Evolutionary conservation across 169 alveolate species (phyloP).

Genomic region (Plasmodium blacklocki): DNA sequence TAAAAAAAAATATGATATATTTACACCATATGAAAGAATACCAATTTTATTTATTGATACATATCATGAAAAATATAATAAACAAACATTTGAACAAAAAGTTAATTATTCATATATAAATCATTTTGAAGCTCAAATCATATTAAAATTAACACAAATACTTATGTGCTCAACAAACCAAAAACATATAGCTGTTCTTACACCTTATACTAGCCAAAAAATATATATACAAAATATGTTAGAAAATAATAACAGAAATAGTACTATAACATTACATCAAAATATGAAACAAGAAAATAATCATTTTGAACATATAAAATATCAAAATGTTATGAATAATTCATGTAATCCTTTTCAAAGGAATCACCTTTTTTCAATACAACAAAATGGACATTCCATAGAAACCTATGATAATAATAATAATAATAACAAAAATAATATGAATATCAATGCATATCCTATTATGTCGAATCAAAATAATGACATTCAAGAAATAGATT

Average conservation of each 20-base stretch:
- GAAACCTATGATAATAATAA: not conserved
- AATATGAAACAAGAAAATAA: not conserved
- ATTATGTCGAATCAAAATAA: not conserved
- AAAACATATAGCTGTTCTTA: conserved; percentile 42
- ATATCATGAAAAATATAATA: conserved; percentile 12
- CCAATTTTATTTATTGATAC: conserved; percentile 72
- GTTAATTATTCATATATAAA: conserved; percentile 50
- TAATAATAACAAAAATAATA: not conserved
- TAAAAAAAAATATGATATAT: not conserved
- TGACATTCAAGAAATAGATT: not conserved
- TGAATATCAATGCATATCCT: too few species aligned
- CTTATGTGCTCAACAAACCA: not conserved
- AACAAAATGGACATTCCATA: not conserved
- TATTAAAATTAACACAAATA: conserved; percentile 34
- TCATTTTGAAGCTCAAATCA: conserved; percentile 41
- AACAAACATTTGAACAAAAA: conserved; percentile 32
- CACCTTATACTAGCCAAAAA: conserved; percentile 69
- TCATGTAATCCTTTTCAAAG: not conserved
- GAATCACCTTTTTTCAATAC: not conserved
- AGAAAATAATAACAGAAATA: not conserved
- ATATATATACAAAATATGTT: conserved; percentile 31
- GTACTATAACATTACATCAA: not conserved
- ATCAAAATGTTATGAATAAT: not conserved
- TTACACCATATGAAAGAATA: not conserved
- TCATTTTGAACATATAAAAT: not conserved